Conservation (phyloP, 331 rosid genomes). For the Saraca asoca region DNA sequence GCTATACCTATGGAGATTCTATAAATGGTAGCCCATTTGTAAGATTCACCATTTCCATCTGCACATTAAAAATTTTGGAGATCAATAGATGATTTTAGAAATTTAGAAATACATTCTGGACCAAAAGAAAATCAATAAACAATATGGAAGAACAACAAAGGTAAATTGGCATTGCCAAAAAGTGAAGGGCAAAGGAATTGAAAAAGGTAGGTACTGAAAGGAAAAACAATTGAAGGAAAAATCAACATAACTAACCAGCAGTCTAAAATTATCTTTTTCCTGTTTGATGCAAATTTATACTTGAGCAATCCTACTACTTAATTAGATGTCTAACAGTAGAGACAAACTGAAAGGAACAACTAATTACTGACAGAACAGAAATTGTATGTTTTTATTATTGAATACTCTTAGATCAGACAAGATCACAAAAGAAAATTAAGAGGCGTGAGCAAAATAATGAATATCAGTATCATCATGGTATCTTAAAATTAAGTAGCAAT, state of each 20-base stretch:
- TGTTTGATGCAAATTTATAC: conserved; percentile 7
- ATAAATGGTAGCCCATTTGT: conserved; percentile 67
- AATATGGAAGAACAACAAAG: background rate
- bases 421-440: background rate
- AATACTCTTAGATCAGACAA: background rate
- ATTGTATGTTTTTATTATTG: background rate
- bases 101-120: conserved; percentile 17
- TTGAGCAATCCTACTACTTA: background rate
- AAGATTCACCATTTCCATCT: conserved; percentile 66
- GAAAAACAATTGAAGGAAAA: no score
- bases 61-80: conserved; percentile 34
- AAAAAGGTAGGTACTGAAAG: conserved; percentile 8
- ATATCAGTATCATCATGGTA: background rate
- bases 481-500: conserved; percentile 3
- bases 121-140: background rate
- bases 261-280: no score
- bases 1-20: conserved; percentile 71
- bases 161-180: conserved; percentile 7
- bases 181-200: background rate
- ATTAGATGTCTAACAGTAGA: background rate
- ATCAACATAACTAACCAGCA: no score
- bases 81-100: conserved; percentile 25
- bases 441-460: background rate
- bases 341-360: background rate
- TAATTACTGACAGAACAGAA: background rate